Percentiles rank a stretch among this genome's conserved stretches.
Conservation (phyloP, 139 green algal genomes). For the Tetradesmus obliquus region DNA sequence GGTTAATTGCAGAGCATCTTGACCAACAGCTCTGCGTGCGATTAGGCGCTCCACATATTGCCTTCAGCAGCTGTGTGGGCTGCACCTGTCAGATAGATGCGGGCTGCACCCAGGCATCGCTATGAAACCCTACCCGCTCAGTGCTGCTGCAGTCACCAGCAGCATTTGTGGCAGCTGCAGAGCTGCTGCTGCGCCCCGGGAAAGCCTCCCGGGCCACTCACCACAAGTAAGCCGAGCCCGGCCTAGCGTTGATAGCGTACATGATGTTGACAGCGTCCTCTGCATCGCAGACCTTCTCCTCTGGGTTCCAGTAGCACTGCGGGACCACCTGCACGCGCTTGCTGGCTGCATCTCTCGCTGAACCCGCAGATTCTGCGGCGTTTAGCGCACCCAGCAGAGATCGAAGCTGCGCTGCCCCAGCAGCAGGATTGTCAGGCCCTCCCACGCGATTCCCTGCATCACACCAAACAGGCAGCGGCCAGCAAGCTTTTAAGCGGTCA, state of each 20-base stretch:
- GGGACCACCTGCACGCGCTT: not conserved
- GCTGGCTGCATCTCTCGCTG: not conserved
- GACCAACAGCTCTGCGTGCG: too few relatives aligned
- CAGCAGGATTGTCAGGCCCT: not conserved
- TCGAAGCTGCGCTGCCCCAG: not conserved
- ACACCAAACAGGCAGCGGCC: not conserved
- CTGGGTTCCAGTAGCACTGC: slow-evolving; percentile 15
- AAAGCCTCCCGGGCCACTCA: not conserved
- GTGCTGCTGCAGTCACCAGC: not conserved
- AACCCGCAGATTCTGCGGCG: too few relatives aligned
- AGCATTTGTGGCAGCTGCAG: not conserved
- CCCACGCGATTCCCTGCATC: not conserved
- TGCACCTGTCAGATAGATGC: not conserved
- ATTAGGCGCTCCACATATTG: not conserved
- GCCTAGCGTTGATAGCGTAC: not conserved
- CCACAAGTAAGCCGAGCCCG: slow-evolving; percentile 26
- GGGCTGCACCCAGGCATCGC: not conserved
- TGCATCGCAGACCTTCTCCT: slow-evolving; percentile 1
- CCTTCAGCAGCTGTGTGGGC: not conserved
- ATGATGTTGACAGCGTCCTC: slow-evolving; percentile 37
- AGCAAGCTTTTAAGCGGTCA: not conserved
- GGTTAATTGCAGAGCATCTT: too few relatives aligned
- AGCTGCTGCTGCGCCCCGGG: not conserved
- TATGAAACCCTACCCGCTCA: not conserved
- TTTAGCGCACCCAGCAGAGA: not conserved